Conservation (phyloP, 2,329 filamentous ascomycete species). For the Drechslera avenae region DNA sequence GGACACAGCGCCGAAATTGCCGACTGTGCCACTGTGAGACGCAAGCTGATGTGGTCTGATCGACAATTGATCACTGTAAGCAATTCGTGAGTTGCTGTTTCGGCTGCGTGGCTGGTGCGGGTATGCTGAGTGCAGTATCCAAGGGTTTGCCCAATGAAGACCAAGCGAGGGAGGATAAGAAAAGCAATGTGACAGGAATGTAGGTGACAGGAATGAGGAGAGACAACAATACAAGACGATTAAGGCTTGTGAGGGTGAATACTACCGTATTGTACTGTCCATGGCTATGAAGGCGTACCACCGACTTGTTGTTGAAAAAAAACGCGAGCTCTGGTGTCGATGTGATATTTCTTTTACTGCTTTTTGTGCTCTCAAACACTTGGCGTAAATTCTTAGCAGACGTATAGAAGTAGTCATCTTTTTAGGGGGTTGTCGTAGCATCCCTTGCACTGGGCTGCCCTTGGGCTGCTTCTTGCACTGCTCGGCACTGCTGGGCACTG, state of each 20-base stretch:
- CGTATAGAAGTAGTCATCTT: too few relatives aligned
- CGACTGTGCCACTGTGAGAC: conserved; percentile 21
- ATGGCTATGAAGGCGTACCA: too few relatives aligned
- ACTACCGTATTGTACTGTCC: too few relatives aligned
- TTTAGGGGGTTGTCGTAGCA: too few relatives aligned
- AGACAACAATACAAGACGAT: not conserved
- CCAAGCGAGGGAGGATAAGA: not conserved
- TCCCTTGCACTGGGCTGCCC: too few relatives aligned
- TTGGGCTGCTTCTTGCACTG: too few relatives aligned
- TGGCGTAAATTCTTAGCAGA: too few relatives aligned
- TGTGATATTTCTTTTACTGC: too few relatives aligned
- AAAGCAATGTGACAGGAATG: not conserved
- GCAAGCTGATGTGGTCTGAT: conserved; percentile 2
- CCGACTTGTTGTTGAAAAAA: not conserved
- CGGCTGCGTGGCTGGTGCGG: conserved; percentile 1
- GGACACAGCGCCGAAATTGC: conserved; percentile 18
- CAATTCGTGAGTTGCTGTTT: not conserved
- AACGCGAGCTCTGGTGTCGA: too few relatives aligned
- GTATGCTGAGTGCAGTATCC: not conserved
- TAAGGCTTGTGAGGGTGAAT: not conserved
- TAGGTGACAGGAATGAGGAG: not conserved
- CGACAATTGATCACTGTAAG: not conserved
- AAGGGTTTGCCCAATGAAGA: not conserved
- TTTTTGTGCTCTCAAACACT: too few relatives aligned
- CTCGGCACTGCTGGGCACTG: too few relatives aligned